A percentile compares a stretch with the other conserved stretches of the same genome.
Conservation (phyloP, 345 rosid genomes). For the Pistacia atlantica region DNA sequence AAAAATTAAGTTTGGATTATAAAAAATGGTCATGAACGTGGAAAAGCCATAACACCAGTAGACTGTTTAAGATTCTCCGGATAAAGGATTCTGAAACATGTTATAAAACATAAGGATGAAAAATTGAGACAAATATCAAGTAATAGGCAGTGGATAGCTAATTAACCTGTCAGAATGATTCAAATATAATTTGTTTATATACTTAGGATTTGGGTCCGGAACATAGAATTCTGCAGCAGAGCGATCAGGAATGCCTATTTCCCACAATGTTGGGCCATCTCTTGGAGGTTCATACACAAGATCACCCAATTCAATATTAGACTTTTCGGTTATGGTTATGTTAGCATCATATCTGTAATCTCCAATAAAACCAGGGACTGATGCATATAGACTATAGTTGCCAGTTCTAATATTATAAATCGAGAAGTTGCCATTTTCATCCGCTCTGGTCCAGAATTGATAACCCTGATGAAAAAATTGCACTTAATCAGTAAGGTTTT, state of each 20-base stretch:
- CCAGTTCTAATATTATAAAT: conserved; percentile 53
- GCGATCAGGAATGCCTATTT: conserved; percentile 88
- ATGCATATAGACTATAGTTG: conserved; percentile 69
- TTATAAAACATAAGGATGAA: no score
- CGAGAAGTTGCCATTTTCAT: conserved; percentile 57
- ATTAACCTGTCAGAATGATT: conserved; percentile 60
- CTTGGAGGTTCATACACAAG: conserved; percentile 81
- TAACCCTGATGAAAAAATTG: conserved; percentile 56
- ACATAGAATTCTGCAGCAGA: conserved; percentile 82
- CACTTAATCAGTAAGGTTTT: neutral
- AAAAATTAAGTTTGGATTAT: no score
- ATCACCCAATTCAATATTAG: conserved; percentile 48
- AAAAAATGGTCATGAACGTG: no score
- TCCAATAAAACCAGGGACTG: conserved; percentile 79
- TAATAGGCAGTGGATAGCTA: neutral
- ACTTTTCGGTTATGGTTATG: conserved; percentile 51
- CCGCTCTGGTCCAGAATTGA: conserved; percentile 83
- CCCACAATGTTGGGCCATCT: conserved; percentile 88
- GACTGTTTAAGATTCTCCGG: no score
- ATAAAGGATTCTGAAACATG: no score
- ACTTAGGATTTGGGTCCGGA: conserved; percentile 70
- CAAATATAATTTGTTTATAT: conserved; percentile 61
- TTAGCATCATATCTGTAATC: conserved; percentile 57
- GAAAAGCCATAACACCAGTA: no score
- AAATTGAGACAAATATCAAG: no score